Base-by-base conservation (phyloP, 2,329 filamentous ascomycete species). In the Monosporascus sp. region DNA sequence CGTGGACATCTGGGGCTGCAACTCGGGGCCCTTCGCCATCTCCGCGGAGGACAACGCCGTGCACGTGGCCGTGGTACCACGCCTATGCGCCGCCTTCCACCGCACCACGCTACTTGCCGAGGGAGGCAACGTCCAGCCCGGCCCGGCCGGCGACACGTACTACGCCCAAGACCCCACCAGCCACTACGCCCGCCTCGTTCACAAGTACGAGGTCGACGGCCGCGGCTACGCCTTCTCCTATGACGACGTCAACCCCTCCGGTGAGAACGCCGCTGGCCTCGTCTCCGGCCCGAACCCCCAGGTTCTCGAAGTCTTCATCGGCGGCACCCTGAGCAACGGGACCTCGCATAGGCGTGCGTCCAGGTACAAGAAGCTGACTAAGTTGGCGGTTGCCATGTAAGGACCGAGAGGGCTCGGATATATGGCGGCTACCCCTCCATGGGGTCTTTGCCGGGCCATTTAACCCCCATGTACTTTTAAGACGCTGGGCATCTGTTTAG, bases 151-250 rank as follows among this genome's bases (percentile, higher is more conserved):
- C 0, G 56, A 60, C n/a, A 53, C 54, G 25, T 82, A 80, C 66
- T 82, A 82, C 63, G 66, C 63, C 2, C 54, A 27, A n/a, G 58
- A 68, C 46, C 72, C 76, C 0, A 77, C 75, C 11, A 75, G 70
- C 60, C 83, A 86, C 63, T 88, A 86, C 63, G 72, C 79, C 31
- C 73, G 81, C 8, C 72, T 87, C 39, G 75, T 88, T 2, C 85
- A 88, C 66, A 67, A 75, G 38, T 74, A 80, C 49, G 82, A 86
- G 68, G 63, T 77, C 5, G 82, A 87, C 64, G 77, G 77, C 1
- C 71, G 74, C 45, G 85, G 85, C 0, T 88, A 88, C 63, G 79
- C 82, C 0, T 88, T 87, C 62, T 76, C 85, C 0, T 88, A 87
- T 59, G 85, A 88, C 61, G 85, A 88, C 63, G 85, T 88, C 18